Conservation (phyloP, 306 rosid genomes). For the Carpinus fangiana region DNA sequence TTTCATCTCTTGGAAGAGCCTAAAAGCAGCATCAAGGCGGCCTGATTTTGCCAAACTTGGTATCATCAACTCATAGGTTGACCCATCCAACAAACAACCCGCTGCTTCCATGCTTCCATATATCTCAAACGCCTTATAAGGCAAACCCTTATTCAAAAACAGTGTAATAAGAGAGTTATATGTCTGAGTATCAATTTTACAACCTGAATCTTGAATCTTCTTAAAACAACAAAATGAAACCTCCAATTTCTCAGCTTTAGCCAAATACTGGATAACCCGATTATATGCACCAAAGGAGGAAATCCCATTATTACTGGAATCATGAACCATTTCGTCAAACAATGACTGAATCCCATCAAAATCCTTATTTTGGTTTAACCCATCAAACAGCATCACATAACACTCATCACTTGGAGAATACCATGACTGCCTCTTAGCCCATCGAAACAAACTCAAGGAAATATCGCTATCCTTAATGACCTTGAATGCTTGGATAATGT, state of each 20-base stretch:
- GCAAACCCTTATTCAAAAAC: slow-evolving; percentile 88
- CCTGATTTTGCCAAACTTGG: slow-evolving; percentile 91
- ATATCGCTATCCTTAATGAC: slow-evolving; percentile 62
- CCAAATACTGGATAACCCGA: slow-evolving; percentile 75
- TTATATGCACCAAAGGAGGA: slow-evolving; percentile 58
- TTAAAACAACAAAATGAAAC: slow-evolving; percentile 82
- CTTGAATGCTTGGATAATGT: slow-evolving; percentile 68
- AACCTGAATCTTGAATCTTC: slow-evolving; percentile 71
- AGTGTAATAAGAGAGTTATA: slow-evolving; percentile 76
- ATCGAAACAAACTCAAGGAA: slow-evolving; percentile 75
- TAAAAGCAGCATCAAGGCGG: slow-evolving; percentile 87
- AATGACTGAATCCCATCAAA: slow-evolving; percentile 76
- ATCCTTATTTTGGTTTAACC: slow-evolving; percentile 63
- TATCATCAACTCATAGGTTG: slow-evolving; percentile 89
- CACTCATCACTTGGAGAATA: slow-evolving; percentile 70
- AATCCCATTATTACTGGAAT: slow-evolving; percentile 49
- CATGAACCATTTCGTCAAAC: slow-evolving; percentile 84
- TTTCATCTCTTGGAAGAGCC: slow-evolving; percentile 88
- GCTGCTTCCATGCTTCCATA: slow-evolving; percentile 84
- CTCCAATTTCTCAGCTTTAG: slow-evolving; percentile 88
- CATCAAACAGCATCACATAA: slow-evolving; percentile 68
- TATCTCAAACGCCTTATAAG: slow-evolving; percentile 89
- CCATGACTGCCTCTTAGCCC: slow-evolving; percentile 95
- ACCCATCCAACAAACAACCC: slow-evolving; percentile 59
- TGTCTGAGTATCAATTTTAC: slow-evolving; percentile 62